These are phyloP conservation scores for Calonectria hawksworthii DNA, from an alignment of 2,329 filamentous ascomycete species.

Conservation along the genomic window DNA sequence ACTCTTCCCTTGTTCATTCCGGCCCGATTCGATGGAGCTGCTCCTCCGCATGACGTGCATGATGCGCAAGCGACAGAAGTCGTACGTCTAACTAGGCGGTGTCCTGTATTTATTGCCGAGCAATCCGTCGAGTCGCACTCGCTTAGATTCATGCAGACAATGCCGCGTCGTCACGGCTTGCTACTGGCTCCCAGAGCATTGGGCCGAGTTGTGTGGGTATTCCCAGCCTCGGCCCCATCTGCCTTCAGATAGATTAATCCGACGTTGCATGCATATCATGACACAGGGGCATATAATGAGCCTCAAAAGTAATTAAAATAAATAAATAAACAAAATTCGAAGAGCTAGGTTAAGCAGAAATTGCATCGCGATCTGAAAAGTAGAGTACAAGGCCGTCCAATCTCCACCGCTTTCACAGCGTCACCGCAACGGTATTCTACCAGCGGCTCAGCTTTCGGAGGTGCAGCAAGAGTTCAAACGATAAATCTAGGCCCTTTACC, in stretches of 20 bases:
- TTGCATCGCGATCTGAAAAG: neutral
- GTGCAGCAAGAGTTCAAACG: neutral
- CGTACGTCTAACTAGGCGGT: neutral
- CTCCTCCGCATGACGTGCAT: neutral
- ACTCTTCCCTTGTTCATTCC: too few species aligned
- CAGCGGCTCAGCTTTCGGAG: neutral
- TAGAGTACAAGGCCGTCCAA: neutral
- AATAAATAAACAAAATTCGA: neutral
- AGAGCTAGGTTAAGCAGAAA: neutral
- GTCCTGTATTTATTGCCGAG: neutral
- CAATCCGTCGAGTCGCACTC: neutral
- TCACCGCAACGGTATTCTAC: neutral
- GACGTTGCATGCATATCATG: neutral
- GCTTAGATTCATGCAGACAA: conserved; percentile 1
- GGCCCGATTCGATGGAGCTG: neutral
- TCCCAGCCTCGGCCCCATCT: neutral
- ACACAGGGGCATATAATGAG: neutral
- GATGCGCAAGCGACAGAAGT: neutral
- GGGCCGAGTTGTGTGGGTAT: neutral
- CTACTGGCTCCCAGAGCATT: neutral
- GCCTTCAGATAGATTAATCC: neutral
- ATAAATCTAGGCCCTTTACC: neutral
- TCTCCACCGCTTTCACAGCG: neutral
- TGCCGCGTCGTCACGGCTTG: neutral
- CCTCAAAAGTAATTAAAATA: neutral